Evolutionary conservation across 805 yeast genomes (phyloP), one percentile per base, ranked within the genome.

Genomic region (Debaryomyces maramus): DNA sequence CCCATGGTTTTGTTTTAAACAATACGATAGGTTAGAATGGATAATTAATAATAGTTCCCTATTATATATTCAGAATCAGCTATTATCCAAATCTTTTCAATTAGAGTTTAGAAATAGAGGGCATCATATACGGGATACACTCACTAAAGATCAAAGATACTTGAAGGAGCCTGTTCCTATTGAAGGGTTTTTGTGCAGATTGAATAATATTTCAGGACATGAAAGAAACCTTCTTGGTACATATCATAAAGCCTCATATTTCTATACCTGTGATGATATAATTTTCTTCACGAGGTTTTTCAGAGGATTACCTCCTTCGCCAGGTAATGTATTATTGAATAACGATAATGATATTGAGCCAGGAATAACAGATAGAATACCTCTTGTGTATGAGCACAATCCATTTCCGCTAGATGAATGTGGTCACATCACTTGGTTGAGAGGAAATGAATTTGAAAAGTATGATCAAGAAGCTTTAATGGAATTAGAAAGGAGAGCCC

Each of bases 131-230:
- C 53, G 65, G 36, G 27, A 31, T 2, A 53, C 68, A 1, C 26
- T 9, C 2, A 20, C 11, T 26, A 24, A 6, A 9, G 34, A 40
- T 9, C 40, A 32, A 4, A 14, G 13, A 1, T 7, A 23, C 3
- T 15, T 44, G 8, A 26, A 17, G 37, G 95, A 85, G 53, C 97
- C 97, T 0, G 38, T 63, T 0, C 82, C 96, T 0, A 59, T 88
- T 7, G 98, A 91, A 62, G 98, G 98, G 0, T 89, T 85, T 55
- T 58, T 90, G 15, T 64, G 77, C 3, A 71, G 82, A 36, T 55
- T 83, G 21, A 72, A 82, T 0, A 71, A 78, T 32, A 68, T 75
- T 41, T 54, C 59, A 5, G 88, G 88, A 0, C 55, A 50, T 46
- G 51, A 59, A 48, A 44, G 60, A 53, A 43, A 60, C 38, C 41